Evolutionary conservation across 1,284 basidiomycete genomes (phyloP), one percentile per base, ranked within the genome.

Genomic region (Rhizoctonia solani): DNA sequence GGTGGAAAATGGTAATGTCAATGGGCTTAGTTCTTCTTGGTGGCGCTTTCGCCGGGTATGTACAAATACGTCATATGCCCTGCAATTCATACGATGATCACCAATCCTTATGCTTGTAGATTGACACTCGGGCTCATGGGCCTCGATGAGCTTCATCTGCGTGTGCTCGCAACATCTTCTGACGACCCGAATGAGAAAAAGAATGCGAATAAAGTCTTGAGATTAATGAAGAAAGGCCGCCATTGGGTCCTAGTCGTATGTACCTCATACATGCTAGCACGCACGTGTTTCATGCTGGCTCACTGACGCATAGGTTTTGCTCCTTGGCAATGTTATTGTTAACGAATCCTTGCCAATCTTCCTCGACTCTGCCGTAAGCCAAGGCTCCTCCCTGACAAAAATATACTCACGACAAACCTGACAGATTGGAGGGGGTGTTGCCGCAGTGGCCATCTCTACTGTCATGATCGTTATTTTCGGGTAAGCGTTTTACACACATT

Each of bases 331-430:
- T 74, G 93, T 95, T 68, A 87, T 95, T 72, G 85, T 95, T 71
- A 95, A 95, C 75, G 93, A 95, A 76, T 92, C 89, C 75, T 84
- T 98, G 56, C 95, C 95, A 23, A 95, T 98, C 71, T 96, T 98
- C 76, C 81, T 97, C 53, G 93, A 98, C 74, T 89, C 87, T 71
- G 90, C 95, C 16, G 88, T 92, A 76, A 69, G 87, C 74, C 25
- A 4, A 16, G 19, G 14, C 3, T 29, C 4, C 47, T 72, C 59
- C 70, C 71, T 58, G 69, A 71, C 68, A 74, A 19, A 19, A 42
- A 11, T 44, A 21, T 21, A 29, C 25, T 16, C 52, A 30, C 29
- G 50, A 42, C 49, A 21, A 14, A 54, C 44, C 42, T 52, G 39
- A 19, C 53, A 87, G 86, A 79, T 95, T 39, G 92, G 92, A 29